Percentiles rank a stretch among this genome's conserved stretches.
Conservation (phyloP, 2,329 filamentous ascomycete species). For the Neoascochyta sp. region DNA sequence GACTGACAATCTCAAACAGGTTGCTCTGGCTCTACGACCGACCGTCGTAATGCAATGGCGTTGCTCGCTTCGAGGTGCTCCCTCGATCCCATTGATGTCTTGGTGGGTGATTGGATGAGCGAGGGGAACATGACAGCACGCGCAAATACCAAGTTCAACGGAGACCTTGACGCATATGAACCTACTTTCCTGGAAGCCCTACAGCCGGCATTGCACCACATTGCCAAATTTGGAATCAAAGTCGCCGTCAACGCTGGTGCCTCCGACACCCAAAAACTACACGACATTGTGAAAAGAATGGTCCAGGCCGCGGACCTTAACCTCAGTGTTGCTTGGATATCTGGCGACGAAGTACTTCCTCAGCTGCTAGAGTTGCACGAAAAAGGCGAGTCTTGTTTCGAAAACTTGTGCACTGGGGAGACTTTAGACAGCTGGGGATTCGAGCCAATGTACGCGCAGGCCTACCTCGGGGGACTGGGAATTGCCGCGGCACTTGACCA, state of each 20-base stretch:
- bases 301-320: conserved; percentile 18
- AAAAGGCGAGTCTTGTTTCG: conserved; percentile 36
- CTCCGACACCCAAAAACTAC: conserved; percentile 27
- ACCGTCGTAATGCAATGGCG: conserved; percentile 33
- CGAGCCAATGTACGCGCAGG: conserved; percentile 35
- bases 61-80: conserved; percentile 25
- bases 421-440: conserved; percentile 35
- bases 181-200: conserved; percentile 52
- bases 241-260: conserved; percentile 36
- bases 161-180: conserved; percentile 46
- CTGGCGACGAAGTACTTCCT: conserved; percentile 43
- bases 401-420: conserved; percentile 41
- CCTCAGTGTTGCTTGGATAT: conserved; percentile 40
- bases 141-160: conserved; percentile 20
- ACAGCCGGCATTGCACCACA: conserved; percentile 37
- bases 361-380: conserved; percentile 35
- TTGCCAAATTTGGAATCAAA: conserved; percentile 32
- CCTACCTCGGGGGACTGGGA: conserved; percentile 45
- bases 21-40: conserved; percentile 31
- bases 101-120: conserved; percentile 33
- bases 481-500: conserved; percentile 41
- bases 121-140: conserved; percentile 32
- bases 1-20: conserved; percentile 9
- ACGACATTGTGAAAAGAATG: conserved; percentile 23
- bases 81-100: conserved; percentile 31